Percentiles rank a stretch among this genome's conserved stretches.
Conservation (phyloP, 1,284 basidiomycete genomes). For the Naganishia albida region DNA sequence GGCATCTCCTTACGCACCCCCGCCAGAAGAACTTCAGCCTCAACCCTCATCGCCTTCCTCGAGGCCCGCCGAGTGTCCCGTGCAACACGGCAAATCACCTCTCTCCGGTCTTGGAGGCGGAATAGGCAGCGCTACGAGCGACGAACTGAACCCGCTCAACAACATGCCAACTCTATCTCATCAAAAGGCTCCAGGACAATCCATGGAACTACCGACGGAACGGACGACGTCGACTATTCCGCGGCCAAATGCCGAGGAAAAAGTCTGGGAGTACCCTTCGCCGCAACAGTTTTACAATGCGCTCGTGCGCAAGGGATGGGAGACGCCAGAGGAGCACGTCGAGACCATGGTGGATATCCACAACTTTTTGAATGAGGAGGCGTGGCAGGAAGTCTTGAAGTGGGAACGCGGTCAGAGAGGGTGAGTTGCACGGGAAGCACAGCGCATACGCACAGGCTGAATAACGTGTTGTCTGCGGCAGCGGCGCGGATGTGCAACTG, state of each 20-base stretch:
- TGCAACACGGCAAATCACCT: conserved; percentile 43
- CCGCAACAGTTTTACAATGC: conserved; percentile 99
- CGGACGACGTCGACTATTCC: conserved; percentile 84
- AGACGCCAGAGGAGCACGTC: conserved; percentile 93
- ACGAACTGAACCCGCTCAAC: conserved; percentile 73
- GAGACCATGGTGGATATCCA: conserved; percentile 98
- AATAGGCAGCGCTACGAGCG: conserved; percentile 8
- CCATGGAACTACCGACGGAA: conserved; percentile 67
- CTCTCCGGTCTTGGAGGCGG: conserved; percentile 22
- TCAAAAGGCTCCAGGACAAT: conserved; percentile 47
- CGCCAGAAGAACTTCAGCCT: conserved; percentile 22
- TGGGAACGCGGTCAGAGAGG: conserved; percentile 76
- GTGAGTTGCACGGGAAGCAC: conserved; percentile 39
- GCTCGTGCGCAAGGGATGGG: conserved; percentile 93
- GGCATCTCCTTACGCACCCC: conserved; percentile 32
- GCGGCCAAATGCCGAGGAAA: conserved; percentile 59
- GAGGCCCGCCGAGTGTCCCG: conserved; percentile 47
- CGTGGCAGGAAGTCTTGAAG: conserved; percentile 90
- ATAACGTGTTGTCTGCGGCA: conserved; percentile 26
- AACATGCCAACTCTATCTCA: conserved; percentile 75
- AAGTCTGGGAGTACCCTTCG: conserved; percentile 91
- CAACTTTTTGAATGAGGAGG: conserved; percentile 95
- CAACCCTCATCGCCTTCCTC: conserved; percentile 29
- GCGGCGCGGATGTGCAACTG: conserved; percentile 63
- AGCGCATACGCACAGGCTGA: not conserved